Base-by-base conservation (phyloP, 1,139 yeast species). In the Hanseniaspora uvarum region DNA sequence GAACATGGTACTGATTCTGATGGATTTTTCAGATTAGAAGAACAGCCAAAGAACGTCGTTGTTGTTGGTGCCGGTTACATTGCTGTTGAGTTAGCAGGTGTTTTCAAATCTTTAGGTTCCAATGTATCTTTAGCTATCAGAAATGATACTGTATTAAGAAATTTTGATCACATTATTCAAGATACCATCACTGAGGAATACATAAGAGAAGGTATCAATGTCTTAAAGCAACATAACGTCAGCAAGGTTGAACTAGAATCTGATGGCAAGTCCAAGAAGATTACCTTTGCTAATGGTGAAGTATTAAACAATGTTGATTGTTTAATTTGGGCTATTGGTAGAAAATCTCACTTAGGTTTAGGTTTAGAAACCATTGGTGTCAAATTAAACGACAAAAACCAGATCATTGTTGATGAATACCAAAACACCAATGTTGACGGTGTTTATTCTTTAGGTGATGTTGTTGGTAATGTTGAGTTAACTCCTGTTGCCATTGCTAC, bases 401-500 rank as follows among this genome's bases (percentile, higher is more conserved):
- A 84, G 67, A 74, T 92, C 53, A 69, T 77, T 52, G 94, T 79
- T 43, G 95, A 94, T 66, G 96, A 87, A 70, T 89, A 72, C 70
- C 98, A 94, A 74, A 79, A 80, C 65, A 83, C 96, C 11, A 73
- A 79, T 54, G 78, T 84, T 58, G 74, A 80, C 54, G 78, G 81
- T 69, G 76, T 92, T 59, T 87, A 76, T 67, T 83, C 98, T 1
- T 74, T 92, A 53, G 99, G 99, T 65, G 99, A 92, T 68, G 94
- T 88, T 57, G 83, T 84, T 43, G 95, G 96, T 58, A 82, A 83
- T 56, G 84, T 85, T 52, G 97, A 92, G 72, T 78, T 92, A 65
- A 92, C 99, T 7, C 99, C 99, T 6, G 97, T 88, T 47, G 98
- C 98, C 48, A 92, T 92, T 73, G 97, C 98, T 40, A 94, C 98